Evolutionary conservation across 306 rosid genomes (phyloP).

Genomic region (Sicyos baderoa): DNA sequence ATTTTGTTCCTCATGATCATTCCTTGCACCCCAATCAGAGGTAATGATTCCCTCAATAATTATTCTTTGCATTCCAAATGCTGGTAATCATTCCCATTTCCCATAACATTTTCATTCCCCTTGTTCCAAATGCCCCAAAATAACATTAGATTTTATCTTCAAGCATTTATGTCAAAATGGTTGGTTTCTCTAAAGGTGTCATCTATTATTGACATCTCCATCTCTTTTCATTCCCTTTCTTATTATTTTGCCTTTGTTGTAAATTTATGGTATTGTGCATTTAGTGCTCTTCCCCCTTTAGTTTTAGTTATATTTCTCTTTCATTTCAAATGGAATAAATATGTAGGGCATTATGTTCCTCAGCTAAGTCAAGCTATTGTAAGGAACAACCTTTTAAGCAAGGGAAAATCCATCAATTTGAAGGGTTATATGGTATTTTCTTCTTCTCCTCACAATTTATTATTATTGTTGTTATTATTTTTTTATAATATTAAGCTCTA

Average conservation of each 20-base stretch:
- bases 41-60: no score
- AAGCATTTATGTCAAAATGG: neutral
- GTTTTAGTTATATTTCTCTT: neutral
- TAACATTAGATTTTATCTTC: neutral
- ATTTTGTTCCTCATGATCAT: no score
- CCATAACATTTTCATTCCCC: no score
- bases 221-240: neutral
- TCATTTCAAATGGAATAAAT: neutral
- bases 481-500: neutral
- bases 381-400: conserved; percentile 38
- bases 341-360: conserved; percentile 82
- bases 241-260: neutral
- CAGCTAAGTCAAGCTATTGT: conserved; percentile 84
- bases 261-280: neutral
- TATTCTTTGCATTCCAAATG: no score
- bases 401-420: conserved; percentile 49
- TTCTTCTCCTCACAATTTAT: neutral
- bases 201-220: no score
- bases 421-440: conserved; percentile 73
- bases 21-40: no score
- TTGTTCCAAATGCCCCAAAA: no score
- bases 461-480: neutral
- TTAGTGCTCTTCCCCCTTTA: neutral
- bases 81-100: no score
- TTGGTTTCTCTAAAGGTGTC: neutral